Evolutionary conservation across 768 basidiomycete species (phyloP).

Genomic region (Pleurotus pulmonarius): DNA sequence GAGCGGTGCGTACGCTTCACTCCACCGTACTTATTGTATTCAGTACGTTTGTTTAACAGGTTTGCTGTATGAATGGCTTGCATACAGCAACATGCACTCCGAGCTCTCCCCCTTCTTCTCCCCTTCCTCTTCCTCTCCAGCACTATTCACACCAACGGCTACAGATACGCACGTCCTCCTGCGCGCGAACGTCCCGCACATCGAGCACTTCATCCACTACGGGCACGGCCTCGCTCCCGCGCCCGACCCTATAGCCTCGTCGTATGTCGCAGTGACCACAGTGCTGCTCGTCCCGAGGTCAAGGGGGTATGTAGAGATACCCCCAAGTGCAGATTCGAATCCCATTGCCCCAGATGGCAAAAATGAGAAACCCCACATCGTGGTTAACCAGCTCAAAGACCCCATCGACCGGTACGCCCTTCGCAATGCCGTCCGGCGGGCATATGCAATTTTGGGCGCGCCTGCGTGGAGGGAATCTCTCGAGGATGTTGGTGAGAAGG

Average conservation of each 20-base stretch:
- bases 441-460: not conserved
- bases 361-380: not conserved
- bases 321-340: not conserved
- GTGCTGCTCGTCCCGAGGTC: slow-evolving; percentile 2
- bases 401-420: not conserved
- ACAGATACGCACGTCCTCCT: not conserved
- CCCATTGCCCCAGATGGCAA: not conserved
- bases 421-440: not conserved
- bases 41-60: not conserved
- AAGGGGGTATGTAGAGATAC: not conserved
- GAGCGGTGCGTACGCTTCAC: not conserved
- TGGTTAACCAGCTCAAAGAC: slow-evolving; percentile 5
- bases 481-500: not conserved
- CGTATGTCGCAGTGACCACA: not conserved
- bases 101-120: not conserved
- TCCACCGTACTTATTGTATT: too few relatives aligned
- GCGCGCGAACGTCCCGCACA: not conserved
- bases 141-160: not conserved
- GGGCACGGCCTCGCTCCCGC: slow-evolving; percentile 5
- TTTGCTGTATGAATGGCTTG: slow-evolving; percentile 3
- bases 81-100: slow-evolving; percentile 6
- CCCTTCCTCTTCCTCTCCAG: not conserved
- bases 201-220: slow-evolving; percentile 6
- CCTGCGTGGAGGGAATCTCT: slow-evolving; percentile 1
- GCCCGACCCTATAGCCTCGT: not conserved